phyloP scores from a whole-genome alignment of 441 rosid genomes.

The Pelargonium myrrhifolium region DNA sequence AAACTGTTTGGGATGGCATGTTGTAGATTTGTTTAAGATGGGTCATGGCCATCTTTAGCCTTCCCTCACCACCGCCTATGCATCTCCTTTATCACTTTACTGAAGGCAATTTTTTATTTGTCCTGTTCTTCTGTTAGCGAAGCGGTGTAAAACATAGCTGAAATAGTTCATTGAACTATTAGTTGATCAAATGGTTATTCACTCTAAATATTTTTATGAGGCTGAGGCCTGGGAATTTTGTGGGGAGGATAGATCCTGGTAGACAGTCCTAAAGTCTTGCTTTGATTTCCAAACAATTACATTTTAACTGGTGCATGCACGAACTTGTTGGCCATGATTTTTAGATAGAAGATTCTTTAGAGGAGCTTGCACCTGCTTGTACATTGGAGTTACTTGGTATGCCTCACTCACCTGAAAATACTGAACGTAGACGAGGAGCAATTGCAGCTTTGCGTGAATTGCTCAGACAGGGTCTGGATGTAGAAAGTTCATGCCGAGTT shows the following conservation, averaged over 20 bases:
- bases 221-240: conserved; percentile 18
- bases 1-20: neutral
- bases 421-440: conserved; percentile 78
- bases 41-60: neutral
- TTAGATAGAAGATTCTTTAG: conserved; percentile 85
- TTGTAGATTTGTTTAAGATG: neutral
- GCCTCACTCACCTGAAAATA: conserved; percentile 73
- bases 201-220: neutral
- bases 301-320: conserved; percentile 9
- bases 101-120: neutral
- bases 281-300: neutral
- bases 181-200: neutral
- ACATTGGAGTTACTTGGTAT: conserved; percentile 81
- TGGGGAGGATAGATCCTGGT: conserved; percentile 12
- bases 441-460: conserved; percentile 80
- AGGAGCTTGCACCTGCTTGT: conserved; percentile 98
- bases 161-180: no score
- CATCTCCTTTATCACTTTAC: neutral
- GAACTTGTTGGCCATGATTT: conserved; percentile 19
- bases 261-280: neutral
- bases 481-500: conserved; percentile 75
- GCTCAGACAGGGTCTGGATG: conserved; percentile 85
- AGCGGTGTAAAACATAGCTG: neutral
- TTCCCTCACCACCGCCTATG: neutral
- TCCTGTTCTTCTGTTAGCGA: neutral